Evolutionary conservation across 2,329 filamentous ascomycete genomes (phyloP).

Genomic region (Botrytis cinerea): DNA sequence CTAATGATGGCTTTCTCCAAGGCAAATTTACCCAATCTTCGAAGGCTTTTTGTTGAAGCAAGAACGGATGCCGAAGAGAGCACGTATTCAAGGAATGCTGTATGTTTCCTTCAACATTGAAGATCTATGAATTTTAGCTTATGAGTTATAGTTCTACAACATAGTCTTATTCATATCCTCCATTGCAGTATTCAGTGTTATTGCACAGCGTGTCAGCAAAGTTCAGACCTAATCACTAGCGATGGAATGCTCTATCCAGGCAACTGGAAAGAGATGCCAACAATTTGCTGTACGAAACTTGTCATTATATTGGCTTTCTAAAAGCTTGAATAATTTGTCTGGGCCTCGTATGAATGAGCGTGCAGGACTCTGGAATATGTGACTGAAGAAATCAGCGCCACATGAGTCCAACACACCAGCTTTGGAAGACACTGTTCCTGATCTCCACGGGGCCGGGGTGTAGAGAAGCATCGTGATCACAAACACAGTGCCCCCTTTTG

Average conservation of each 20-base stretch:
- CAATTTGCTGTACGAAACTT: not conserved
- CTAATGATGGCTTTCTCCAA: conserved; percentile 35
- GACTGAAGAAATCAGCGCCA: not conserved
- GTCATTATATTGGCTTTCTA: not conserved
- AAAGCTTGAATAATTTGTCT: not conserved
- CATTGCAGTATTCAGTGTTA: conserved; percentile 88
- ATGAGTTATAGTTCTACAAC: conserved; percentile 80
- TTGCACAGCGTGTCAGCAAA: conserved; percentile 75
- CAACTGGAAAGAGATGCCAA: not conserved
- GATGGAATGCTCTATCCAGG: conserved; percentile 4
- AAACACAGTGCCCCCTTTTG: not conserved
- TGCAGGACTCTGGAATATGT: not conserved
- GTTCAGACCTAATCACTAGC: conserved; percentile 26
- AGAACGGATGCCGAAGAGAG: conserved; percentile 92
- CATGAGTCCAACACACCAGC: not conserved
- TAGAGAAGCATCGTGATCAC: not conserved
- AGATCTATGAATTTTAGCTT: conserved; percentile 18
- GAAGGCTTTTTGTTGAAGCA: conserved; percentile 92
- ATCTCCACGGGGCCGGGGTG: not conserved
- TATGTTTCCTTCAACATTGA: conserved; percentile 49
- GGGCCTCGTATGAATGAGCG: not conserved
- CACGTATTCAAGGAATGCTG: conserved; percentile 88
- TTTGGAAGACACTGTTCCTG: conserved; percentile 4
- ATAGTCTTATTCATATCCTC: conserved; percentile 95
- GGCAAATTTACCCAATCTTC: conserved; percentile 88